Evolutionary conservation across 306 rosid genomes (phyloP).

Genomic region (Hippophae tibetana): DNA sequence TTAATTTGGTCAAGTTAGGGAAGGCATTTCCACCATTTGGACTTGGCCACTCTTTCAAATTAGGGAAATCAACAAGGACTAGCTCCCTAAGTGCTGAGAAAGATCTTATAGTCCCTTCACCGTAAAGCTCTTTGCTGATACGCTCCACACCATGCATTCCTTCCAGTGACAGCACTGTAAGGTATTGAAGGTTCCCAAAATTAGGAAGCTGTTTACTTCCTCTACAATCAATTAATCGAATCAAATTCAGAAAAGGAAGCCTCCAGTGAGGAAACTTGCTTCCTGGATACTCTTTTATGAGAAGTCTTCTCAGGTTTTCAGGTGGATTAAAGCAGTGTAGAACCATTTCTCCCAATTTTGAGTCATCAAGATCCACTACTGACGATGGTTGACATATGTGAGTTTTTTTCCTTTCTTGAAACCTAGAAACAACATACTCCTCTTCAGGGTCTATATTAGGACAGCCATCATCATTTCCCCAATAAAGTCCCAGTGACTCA

Average conservation of each 20-base stretch:
- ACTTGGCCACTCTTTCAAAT: slow-evolving; percentile 3
- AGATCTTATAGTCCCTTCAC: background rate
- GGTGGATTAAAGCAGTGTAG: background rate
- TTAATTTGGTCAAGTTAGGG: background rate
- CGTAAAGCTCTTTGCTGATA: slow-evolving; percentile 2
- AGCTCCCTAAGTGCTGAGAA: slow-evolving; percentile 9
- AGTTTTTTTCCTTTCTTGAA: background rate
- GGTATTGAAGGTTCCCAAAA: slow-evolving; percentile 1
- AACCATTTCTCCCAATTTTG: background rate
- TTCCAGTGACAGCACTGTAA: background rate
- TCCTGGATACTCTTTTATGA: background rate
- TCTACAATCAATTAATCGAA: slow-evolving; percentile 5
- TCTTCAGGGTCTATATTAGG: background rate
- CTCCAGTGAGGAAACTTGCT: background rate
- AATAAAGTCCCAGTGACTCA: slow-evolving; percentile 7
- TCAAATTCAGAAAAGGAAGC: background rate
- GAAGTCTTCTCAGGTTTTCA: background rate
- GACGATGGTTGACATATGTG: background rate
- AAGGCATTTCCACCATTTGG: background rate
- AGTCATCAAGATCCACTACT: background rate
- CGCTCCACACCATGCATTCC: background rate
- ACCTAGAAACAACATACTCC: background rate
- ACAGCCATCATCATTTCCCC: background rate
- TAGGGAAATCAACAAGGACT: background rate
- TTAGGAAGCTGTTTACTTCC: background rate